phyloP scores from a whole-genome alignment of 768 basidiomycete genomes.

The Naganishia vaughanmartiniae region DNA sequence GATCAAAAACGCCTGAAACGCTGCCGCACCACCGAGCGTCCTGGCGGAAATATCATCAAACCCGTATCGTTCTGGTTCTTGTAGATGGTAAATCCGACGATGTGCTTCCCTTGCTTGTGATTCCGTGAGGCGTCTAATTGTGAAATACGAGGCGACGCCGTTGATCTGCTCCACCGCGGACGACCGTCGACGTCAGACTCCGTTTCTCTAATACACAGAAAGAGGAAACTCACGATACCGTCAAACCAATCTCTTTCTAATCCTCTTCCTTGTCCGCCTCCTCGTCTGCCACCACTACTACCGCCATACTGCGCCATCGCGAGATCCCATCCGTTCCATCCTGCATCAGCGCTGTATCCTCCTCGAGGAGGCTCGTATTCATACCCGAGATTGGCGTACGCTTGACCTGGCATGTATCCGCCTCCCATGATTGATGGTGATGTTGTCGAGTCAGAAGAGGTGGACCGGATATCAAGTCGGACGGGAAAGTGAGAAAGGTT shows the following conservation, averaged over 20 bases:
- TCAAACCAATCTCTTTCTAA: conserved; percentile 45
- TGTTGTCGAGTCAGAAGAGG: background rate
- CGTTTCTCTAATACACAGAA: background rate
- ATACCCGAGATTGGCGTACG: conserved; percentile 23
- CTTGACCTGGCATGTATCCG: conserved; percentile 15
- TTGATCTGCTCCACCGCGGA: conserved; percentile 37
- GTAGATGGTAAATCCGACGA: conserved; percentile 41
- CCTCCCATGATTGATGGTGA: background rate
- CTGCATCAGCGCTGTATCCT: conserved; percentile 16
- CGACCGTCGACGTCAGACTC: conserved; percentile 11
- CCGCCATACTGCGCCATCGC: conserved; percentile 30
- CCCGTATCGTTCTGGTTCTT: conserved; percentile 33
- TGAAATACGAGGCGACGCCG: conserved; percentile 43
- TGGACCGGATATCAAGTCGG: background rate
- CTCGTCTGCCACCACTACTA: background rate
- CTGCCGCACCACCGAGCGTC: conserved; percentile 48
- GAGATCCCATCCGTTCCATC: conserved; percentile 27
- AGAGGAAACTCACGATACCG: conserved; percentile 41
- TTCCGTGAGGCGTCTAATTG: conserved; percentile 42
- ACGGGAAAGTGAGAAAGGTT: background rate
- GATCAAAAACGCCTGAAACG: conserved; percentile 48
- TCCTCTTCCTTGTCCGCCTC: background rate
- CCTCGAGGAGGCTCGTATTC: conserved; percentile 15
- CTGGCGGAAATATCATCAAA: conserved; percentile 40
- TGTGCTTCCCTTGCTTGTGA: conserved; percentile 46